These are phyloP conservation scores for Coprinopsis cinerea DNA, from an alignment of 768 basidiomycete genomes.

Conservation along the genomic window DNA sequence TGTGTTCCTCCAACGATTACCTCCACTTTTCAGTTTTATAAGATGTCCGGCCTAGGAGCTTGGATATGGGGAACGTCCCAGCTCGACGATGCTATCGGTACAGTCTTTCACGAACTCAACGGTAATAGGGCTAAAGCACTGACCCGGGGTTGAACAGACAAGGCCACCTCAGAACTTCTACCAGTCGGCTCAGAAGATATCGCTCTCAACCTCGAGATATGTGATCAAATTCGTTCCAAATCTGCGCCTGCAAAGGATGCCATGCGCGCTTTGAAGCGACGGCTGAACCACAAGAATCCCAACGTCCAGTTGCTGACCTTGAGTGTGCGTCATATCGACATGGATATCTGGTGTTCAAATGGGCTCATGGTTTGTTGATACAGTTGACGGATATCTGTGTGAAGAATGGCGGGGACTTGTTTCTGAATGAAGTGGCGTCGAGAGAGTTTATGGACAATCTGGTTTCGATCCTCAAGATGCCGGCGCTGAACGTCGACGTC, in stretches of 20 bases:
- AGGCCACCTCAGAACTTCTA: constrained; percentile 87
- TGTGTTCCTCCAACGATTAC: too few relatives aligned
- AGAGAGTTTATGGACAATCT: constrained; percentile 93
- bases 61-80: constrained; percentile 82
- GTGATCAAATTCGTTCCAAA: constrained; percentile 94
- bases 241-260: constrained; percentile 79
- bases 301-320: constrained; percentile 91
- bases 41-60: constrained; percentile 59
- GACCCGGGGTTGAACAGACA: constrained; percentile 52
- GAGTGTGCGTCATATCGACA: constrained; percentile 67
- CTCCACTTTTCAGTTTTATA: too few relatives aligned
- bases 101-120: constrained; percentile 19
- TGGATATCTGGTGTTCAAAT: not conserved
- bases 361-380: not conserved
- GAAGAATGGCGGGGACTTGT: constrained; percentile 96
- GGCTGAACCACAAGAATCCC: constrained; percentile 91
- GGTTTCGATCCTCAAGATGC: constrained; percentile 79
- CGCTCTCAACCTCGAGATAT: constrained; percentile 90
- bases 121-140: constrained; percentile 7
- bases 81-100: constrained; percentile 79
- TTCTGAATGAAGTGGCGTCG: constrained; percentile 77
- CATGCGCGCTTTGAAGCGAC: constrained; percentile 81
- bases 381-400: constrained; percentile 88
- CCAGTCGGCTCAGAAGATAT: constrained; percentile 86
- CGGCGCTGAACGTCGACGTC: constrained; percentile 73